Conservation (phyloP, 257 asterid genomes). For the Dorcoceras hygrometricum region DNA sequence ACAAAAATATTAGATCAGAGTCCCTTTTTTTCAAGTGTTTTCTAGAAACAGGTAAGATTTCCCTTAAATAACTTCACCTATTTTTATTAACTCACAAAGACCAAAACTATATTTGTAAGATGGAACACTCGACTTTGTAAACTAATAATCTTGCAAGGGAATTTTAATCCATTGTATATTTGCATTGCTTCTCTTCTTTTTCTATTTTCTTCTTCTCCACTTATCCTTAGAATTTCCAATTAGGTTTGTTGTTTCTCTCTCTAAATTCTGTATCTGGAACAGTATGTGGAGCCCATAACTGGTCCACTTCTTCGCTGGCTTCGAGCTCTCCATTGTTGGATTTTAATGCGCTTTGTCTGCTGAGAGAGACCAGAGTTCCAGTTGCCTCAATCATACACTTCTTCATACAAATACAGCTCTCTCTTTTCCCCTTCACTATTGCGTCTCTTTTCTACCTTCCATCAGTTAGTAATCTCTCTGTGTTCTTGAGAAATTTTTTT, state of each 20-base stretch:
- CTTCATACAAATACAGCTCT: conserved; percentile 17
- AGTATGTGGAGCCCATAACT: conserved; percentile 40
- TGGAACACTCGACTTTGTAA: too few species aligned
- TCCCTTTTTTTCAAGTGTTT: too few species aligned
- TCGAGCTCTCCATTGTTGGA: conserved; percentile 43
- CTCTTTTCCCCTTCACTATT: conserved; percentile 21
- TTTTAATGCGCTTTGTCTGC: conserved; percentile 49
- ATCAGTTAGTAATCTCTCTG: conserved; percentile 27
- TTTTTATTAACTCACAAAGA: too few species aligned
- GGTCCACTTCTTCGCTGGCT: conserved; percentile 54
- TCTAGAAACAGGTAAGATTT: too few species aligned
- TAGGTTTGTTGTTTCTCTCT: conserved; percentile 14
- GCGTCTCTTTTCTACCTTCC: not conserved
- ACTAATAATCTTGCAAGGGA: too few species aligned
- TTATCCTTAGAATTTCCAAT: not conserved
- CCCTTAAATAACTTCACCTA: too few species aligned
- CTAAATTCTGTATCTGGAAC: not conserved
- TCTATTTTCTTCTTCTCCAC: not conserved
- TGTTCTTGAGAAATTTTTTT: not conserved
- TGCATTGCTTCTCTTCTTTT: too few species aligned
- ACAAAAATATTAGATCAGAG: too few species aligned
- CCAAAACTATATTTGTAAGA: too few species aligned
- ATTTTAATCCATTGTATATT: too few species aligned
- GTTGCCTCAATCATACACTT: conserved; percentile 27
- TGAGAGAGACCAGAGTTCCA: conserved; percentile 37